Base-by-base conservation (phyloP, 768 basidiomycete species). In the Podaxis carcinomalis region DNA sequence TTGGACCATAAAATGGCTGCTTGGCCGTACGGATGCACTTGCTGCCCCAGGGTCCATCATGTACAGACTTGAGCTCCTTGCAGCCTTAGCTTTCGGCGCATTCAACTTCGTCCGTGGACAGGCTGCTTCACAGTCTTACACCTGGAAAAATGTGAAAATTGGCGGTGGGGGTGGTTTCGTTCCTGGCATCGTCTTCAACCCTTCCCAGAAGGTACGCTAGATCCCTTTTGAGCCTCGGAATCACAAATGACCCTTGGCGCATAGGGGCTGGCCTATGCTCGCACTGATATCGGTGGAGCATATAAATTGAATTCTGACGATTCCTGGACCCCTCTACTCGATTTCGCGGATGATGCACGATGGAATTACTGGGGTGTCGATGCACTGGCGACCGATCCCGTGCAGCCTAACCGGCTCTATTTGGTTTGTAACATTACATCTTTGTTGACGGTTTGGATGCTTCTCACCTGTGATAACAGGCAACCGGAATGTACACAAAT, bases 251-350 rank as follows among this genome's bases (percentile, higher is more conserved):
- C 19, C 32, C 51, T 11, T 47, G 19, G 40, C 4, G 21, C 25
- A 25, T 53, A 83, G 77, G 86, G 85, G 35, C 69, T 87, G 10
- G 84, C 82, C 2, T 87, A 83, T 68, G 84, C 83, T n/a, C 81
- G 86, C 23, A 86, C 85, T 7, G 86, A 87, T 69, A 86, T 88
- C 39, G 85, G 86, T 57, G 86, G 85, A 27, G 84, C 82, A 21
- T 87, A 87, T 70, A 83, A 77, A 66, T 71, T 88, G 67, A 86
- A 87, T 67, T 42, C 82, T 1, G 82, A 85, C 65, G 81, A 84
- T 55, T 72, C 82, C 1, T 87, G 87, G 86, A 83, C 83, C 0
- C 84, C 86, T 42, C 71, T 87, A 21, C 73, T 85, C 39, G 86
- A 87, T 66, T 87, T 83, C 63, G 76, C 74, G 5, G 74, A 71